Evolutionary conservation across 2,329 filamentous ascomycete species (phyloP).

Genomic region (Pyricularia sp.): DNA sequence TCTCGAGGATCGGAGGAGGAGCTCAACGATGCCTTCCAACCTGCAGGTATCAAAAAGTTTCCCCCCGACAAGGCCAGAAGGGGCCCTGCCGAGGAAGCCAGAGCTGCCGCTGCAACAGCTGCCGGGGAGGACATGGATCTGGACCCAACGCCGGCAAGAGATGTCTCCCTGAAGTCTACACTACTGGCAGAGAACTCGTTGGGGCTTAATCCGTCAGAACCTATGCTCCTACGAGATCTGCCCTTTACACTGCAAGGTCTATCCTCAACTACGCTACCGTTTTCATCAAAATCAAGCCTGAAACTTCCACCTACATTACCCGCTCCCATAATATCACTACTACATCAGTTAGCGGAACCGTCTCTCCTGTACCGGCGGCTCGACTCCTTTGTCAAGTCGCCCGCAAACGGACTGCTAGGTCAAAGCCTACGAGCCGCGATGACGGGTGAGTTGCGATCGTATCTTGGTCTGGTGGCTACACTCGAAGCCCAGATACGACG

Average conservation of each 20-base stretch:
- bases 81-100: conserved; percentile 21
- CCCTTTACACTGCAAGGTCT: conserved; percentile 91
- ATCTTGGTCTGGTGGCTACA: conserved; percentile 82
- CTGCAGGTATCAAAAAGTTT: conserved; percentile 37
- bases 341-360: conserved; percentile 86
- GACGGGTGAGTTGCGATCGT: conserved; percentile 74
- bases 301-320: conserved; percentile 73
- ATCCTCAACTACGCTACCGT: conserved; percentile 76
- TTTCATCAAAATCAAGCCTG: conserved; percentile 58
- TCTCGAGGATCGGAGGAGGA: conserved; percentile 29
- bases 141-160: conserved; percentile 27
- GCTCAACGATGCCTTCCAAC: conserved; percentile 44
- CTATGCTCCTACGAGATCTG: conserved; percentile 64
- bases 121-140: conserved; percentile 13
- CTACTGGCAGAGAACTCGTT: conserved; percentile 47
- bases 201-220: conserved; percentile 53
- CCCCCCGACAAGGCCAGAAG: conserved; percentile 30
- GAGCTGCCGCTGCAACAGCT: conserved; percentile 1
- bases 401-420: conserved; percentile 74
- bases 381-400: conserved; percentile 71
- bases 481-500: conserved; percentile 85
- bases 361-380: conserved; percentile 83
- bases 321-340: conserved; percentile 72
- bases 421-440: conserved; percentile 89
- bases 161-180: conserved; percentile 48